These are phyloP conservation scores for Termitomyces sp. DNA, from an alignment of 768 basidiomycete species.

Conservation along the genomic window DNA sequence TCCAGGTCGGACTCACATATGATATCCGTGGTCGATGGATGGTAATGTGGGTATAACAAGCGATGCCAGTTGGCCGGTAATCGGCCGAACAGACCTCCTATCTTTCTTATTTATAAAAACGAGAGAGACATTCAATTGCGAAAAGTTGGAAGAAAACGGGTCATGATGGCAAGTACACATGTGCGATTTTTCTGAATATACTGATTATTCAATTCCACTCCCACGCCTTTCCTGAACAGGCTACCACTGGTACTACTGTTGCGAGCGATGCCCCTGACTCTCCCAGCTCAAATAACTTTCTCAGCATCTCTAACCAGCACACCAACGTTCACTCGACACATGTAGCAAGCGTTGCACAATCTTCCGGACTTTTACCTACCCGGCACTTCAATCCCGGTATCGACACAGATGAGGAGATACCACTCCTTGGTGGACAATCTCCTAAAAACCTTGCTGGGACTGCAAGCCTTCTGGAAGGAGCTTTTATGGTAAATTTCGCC, in stretches of 20 bases:
- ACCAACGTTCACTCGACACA: neutral
- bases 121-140: neutral
- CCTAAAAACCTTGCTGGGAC: conserved; percentile 56
- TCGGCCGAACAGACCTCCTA: neutral
- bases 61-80: neutral
- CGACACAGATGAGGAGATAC: conserved; percentile 44
- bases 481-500: conserved; percentile 69
- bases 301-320: neutral
- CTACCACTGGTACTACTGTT: no score
- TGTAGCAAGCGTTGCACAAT: no score
- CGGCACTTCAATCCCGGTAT: neutral
- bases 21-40: neutral
- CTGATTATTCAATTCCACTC: neutral
- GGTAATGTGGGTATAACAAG: neutral
- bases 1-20: neutral
- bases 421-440: conserved; percentile 37
- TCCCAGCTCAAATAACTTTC: neutral
- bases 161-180: neutral
- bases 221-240: neutral
- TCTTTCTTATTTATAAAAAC: neutral
- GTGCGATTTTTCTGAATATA: no score
- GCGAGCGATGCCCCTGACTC: neutral
- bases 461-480: conserved; percentile 88
- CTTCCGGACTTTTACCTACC: neutral
- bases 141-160: neutral